Evolutionary conservation across 345 rosid genomes (phyloP), one percentile per base, ranked within the genome.

Genomic region (Melastoma malabathricum): DNA sequence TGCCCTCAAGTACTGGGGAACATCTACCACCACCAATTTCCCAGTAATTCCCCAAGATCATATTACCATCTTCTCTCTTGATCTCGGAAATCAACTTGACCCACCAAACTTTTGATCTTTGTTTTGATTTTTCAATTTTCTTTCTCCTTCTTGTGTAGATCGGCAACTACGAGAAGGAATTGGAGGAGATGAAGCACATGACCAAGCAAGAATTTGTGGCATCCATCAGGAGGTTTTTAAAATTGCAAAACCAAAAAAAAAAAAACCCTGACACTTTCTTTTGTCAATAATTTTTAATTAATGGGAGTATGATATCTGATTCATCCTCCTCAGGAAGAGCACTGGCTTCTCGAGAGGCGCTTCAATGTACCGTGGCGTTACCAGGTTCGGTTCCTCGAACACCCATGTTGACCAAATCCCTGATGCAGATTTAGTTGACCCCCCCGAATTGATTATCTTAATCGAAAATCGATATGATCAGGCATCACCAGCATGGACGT

Each of bases 401-500:
- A 17, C 23, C 10, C 17, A n/a, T n/a, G n/a, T 8, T 15, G 4
- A 22, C 25, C 25, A 22, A 1, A 22, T 22, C 25, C 25, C 25
- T 22, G 4, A 22, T 15, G 27, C 1, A 6, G 15, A 2, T 20
- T 43, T 48, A 13, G 0, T 34, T 18, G 4, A 46, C 13, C 45
- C 20, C 39, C 45, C 46, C 39, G 19, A 20, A 56, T 19, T 45
- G 6, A 44, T n/a, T 43, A 54, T 16, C 61, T 52, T 16, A 41
- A 23, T 9, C 41, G 7, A n/a, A 29, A 16, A 23, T 63, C 4
- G 18, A 46, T 19, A 34, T 38, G 34, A 49, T 2, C 68, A 89
- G 98, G 78, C 99, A 92, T 73, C 99, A 92, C 64, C 99, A 92
- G 59, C 98, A 92, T 69, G 97, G 98, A 61, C 75, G 98, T 72